Conservation (phyloP, 331 rosid genomes). For the Telfairia occidentalis region DNA sequence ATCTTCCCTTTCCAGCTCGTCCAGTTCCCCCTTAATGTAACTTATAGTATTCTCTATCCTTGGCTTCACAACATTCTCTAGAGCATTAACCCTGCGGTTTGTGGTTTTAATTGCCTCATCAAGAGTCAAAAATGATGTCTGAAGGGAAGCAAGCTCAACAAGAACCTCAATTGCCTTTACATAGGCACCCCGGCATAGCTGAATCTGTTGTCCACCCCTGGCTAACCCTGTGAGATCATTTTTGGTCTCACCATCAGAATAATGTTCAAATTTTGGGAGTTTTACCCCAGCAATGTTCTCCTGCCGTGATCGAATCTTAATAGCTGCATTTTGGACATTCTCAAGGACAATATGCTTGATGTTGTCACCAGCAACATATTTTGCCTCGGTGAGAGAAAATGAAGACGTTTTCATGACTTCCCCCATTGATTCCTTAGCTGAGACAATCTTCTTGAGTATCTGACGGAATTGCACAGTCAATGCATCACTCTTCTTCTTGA, state of each 20-base stretch:
- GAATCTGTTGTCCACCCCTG: conserved; percentile 92
- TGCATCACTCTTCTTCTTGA: conserved; percentile 97
- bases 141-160: conserved; percentile 94
- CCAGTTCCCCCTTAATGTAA: conserved; percentile 87
- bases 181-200: conserved; percentile 79
- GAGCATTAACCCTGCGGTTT: conserved; percentile 82
- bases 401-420: conserved; percentile 86
- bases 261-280: conserved; percentile 82
- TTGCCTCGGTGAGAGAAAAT: conserved; percentile 80
- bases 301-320: conserved; percentile 67
- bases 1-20: conserved; percentile 92
- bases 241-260: conserved; percentile 58
- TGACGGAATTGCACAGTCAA: conserved; percentile 79
- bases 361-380: conserved; percentile 91
- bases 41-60: conserved; percentile 72
- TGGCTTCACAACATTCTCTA: conserved; percentile 91
- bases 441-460: conserved; percentile 79
- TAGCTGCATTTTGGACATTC: conserved; percentile 68
- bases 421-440: conserved; percentile 94
- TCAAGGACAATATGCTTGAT: conserved; percentile 79
- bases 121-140: conserved; percentile 85
- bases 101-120: conserved; percentile 96
- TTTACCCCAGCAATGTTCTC: conserved; percentile 88
- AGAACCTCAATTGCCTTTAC: conserved; percentile 86
- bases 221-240: conserved; percentile 89